These are phyloP conservation scores for Penicillium sp. DNA, from an alignment of 2,329 filamentous ascomycete genomes.

Conservation along the genomic window DNA sequence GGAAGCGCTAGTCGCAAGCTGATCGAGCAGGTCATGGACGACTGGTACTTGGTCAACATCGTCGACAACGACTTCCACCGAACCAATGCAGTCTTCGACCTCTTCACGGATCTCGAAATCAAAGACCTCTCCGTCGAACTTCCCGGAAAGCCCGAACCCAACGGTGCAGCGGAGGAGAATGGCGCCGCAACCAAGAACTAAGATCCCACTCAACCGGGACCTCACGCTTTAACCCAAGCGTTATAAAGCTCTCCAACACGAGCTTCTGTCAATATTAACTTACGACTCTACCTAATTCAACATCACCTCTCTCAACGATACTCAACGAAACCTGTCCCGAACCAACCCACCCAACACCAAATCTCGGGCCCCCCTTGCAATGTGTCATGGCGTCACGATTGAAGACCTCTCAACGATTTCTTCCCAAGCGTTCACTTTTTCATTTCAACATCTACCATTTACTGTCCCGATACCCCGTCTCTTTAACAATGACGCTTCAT, in stretches of 20 bases:
- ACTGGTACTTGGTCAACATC: slow-evolving; percentile 94
- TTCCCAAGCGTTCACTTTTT: slow-evolving; percentile 37
- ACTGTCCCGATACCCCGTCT: slow-evolving; percentile 37
- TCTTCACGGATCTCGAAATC: slow-evolving; percentile 70
- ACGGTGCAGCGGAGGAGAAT: slow-evolving; percentile 19
- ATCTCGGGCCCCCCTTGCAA: slow-evolving; percentile 25
- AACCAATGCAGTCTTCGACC: slow-evolving; percentile 73
- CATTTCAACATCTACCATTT: slow-evolving; percentile 38
- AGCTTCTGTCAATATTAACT: slow-evolving; percentile 19
- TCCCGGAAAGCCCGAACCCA: slow-evolving; percentile 21
- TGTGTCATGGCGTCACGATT: slow-evolving; percentile 40
- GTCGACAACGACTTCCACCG: slow-evolving; percentile 98
- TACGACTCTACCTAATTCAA: slow-evolving; percentile 34
- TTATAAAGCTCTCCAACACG: background rate
- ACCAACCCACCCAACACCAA: slow-evolving; percentile 21
- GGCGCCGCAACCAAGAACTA: slow-evolving; percentile 25
- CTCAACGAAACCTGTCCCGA: slow-evolving; percentile 23
- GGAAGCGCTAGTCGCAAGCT: slow-evolving; percentile 73
- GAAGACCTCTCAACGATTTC: slow-evolving; percentile 44
- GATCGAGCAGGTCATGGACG: slow-evolving; percentile 79
- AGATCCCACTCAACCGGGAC: slow-evolving; percentile 14
- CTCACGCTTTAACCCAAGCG: slow-evolving; percentile 1
- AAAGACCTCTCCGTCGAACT: slow-evolving; percentile 38
- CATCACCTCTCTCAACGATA: slow-evolving; percentile 39
- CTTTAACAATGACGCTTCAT: slow-evolving; percentile 29